Evolutionary conservation across 768 basidiomycete species (phyloP).

Genomic region (Hysterangium stoloniferum): DNA sequence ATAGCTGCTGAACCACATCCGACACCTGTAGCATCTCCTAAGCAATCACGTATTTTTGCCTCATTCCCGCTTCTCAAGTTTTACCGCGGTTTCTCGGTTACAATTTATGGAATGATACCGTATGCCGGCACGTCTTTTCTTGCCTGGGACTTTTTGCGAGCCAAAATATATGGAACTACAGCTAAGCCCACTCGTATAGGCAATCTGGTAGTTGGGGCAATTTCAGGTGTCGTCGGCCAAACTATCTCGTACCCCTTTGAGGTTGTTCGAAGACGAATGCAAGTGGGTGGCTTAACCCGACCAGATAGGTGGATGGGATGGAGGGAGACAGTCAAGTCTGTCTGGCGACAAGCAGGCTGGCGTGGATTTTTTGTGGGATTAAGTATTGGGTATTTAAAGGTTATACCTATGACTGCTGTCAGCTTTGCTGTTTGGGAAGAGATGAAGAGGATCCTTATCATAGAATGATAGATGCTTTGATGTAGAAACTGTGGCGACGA

Average conservation of each 20-base stretch:
- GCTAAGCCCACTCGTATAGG: slow-evolving; percentile 37
- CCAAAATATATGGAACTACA: slow-evolving; percentile 23
- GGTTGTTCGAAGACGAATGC: slow-evolving; percentile 86
- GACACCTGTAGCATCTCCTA: slow-evolving; percentile 16
- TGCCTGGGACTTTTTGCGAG: slow-evolving; percentile 74
- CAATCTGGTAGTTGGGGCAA: slow-evolving; percentile 77
- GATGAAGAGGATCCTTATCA: slow-evolving; percentile 47
- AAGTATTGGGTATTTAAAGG: slow-evolving; percentile 87
- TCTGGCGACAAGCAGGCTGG: slow-evolving; percentile 68
- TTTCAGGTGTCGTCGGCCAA: slow-evolving; percentile 80
- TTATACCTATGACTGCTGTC: slow-evolving; percentile 93
- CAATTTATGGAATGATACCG: slow-evolving; percentile 85
- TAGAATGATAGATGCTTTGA: too few relatives aligned
- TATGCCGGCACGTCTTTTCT: slow-evolving; percentile 95
- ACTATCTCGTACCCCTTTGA: slow-evolving; percentile 94
- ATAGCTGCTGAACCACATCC: slow-evolving; percentile 15
- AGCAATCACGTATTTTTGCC: slow-evolving; percentile 34
- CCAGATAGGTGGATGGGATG: slow-evolving; percentile 75
- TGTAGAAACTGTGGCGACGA: too few relatives aligned
- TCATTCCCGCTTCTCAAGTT: slow-evolving; percentile 78
- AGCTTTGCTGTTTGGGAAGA: slow-evolving; percentile 89
- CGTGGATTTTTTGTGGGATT: slow-evolving; percentile 89
- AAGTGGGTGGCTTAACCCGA: slow-evolving; percentile 79
- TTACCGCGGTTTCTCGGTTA: slow-evolving; percentile 96
- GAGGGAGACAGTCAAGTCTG: slow-evolving; percentile 62